Conservation (phyloP, 441 rosid species). For the Erodium trifolium region DNA sequence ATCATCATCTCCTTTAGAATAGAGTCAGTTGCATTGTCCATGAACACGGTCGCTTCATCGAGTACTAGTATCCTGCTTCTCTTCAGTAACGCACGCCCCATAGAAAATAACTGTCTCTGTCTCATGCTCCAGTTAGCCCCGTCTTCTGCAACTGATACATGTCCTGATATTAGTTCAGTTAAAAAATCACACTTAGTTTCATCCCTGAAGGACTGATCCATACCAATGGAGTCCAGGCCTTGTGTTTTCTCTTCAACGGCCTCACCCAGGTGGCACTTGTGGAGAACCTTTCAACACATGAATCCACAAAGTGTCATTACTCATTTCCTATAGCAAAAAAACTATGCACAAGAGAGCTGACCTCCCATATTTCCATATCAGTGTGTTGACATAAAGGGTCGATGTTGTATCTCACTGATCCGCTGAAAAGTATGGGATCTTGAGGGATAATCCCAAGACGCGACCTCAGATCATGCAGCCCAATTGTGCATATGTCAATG, state of each 20-base stretch:
- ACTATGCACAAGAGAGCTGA: conserved; percentile 17
- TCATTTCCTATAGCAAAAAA: not conserved
- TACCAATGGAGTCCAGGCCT: conserved; percentile 64
- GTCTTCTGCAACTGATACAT: conserved; percentile 55
- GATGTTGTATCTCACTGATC: conserved; percentile 28
- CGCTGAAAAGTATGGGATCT: conserved; percentile 76
- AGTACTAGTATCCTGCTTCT: conserved; percentile 75
- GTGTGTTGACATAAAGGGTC: conserved; percentile 69
- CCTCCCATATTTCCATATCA: conserved; percentile 92
- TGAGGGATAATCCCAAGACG: conserved; percentile 84
- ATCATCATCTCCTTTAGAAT: conserved; percentile 56
- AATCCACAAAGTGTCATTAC: not conserved
- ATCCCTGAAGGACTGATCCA: not conserved
- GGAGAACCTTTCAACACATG: conserved; percentile 53
- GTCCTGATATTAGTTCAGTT: not conserved
- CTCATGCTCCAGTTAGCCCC: conserved; percentile 99
- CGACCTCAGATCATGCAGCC: conserved; percentile 81
- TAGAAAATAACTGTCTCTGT: conserved; percentile 77
- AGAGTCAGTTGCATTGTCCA: conserved; percentile 81
- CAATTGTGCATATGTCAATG: conserved; percentile 29
- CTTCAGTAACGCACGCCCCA: conserved; percentile 79
- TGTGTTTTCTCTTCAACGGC: conserved; percentile 58
- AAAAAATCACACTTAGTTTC: not conserved
- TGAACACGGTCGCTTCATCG: conserved; percentile 91
- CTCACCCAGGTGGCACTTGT: conserved; percentile 75